Evolutionary conservation across 1,139 yeast genomes (phyloP).

Genomic region (Suhomyces ambrosiae): DNA sequence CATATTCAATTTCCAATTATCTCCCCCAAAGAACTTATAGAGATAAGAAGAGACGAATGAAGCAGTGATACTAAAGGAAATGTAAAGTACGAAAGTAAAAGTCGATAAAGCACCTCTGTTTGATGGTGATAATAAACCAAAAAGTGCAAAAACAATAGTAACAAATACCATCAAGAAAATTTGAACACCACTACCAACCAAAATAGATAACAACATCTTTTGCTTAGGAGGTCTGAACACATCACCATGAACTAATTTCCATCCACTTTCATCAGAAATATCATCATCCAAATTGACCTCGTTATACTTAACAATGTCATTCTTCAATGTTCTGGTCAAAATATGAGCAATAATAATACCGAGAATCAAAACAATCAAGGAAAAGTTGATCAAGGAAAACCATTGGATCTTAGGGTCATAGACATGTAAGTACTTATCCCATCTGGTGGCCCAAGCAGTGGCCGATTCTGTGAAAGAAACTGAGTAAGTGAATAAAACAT

Average conservation of each 20-base stretch:
- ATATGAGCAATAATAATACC: conserved; percentile 81
- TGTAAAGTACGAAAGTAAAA: conserved; percentile 80
- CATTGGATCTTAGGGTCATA: conserved; percentile 93
- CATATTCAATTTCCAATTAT: conserved; percentile 86
- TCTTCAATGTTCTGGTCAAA: conserved; percentile 75
- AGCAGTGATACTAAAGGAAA: conserved; percentile 76
- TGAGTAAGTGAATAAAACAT: conserved; percentile 45
- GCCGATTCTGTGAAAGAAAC: conserved; percentile 64
- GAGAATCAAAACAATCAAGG: conserved; percentile 74
- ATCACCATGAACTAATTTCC: conserved; percentile 97
- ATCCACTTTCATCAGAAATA: conserved; percentile 90
- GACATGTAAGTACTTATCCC: conserved; percentile 95
- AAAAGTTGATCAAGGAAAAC: conserved; percentile 87
- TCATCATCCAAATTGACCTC: conserved; percentile 87
- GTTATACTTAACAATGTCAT: conserved; percentile 85
- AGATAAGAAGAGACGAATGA: conserved; percentile 84
- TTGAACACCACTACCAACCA: conserved; percentile 90
- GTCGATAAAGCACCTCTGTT: conserved; percentile 94
- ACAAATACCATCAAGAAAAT: conserved; percentile 73
- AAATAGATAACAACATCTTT: conserved; percentile 70
- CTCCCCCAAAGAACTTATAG: conserved; percentile 90
- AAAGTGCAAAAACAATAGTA: conserved; percentile 78
- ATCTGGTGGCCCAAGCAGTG: conserved; percentile 96
- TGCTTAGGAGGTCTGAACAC: conserved; percentile 84
- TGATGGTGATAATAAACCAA: conserved; percentile 91